Evolutionary conservation across 78 protist species (phyloP).

Genomic region (Dictyostelium purpureum): DNA sequence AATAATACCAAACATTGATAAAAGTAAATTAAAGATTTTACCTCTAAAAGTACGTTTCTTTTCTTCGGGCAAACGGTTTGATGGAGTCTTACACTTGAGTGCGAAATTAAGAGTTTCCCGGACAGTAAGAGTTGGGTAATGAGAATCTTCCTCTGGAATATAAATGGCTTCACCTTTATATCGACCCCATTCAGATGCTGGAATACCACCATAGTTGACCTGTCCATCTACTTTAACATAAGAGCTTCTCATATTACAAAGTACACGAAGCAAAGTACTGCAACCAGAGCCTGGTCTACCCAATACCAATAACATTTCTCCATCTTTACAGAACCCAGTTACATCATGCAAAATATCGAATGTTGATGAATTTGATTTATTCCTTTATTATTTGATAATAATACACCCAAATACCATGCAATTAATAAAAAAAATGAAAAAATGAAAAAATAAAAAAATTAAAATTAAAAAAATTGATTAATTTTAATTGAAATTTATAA

Average conservation of each 20-base stretch:
- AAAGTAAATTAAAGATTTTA: constrained; percentile 19
- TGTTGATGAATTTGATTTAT: not conserved
- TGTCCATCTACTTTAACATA: constrained; percentile 39
- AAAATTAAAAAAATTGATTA: not conserved
- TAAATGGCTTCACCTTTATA: constrained; percentile 78
- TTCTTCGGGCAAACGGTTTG: constrained; percentile 23
- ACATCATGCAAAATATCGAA: constrained; percentile 74
- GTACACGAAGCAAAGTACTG: constrained; percentile 48
- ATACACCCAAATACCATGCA: constrained; percentile 13
- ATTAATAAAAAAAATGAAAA: not conserved
- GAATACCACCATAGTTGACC: constrained; percentile 76
- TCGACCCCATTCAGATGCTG: constrained; percentile 16
- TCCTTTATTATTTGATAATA: no score
- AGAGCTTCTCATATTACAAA: constrained; percentile 42
- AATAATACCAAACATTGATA: constrained; percentile 57
- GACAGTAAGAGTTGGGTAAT: constrained; percentile 70
- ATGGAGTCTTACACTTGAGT: constrained; percentile 64
- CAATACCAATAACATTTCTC: constrained; percentile 66
- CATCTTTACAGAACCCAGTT: constrained; percentile 44
- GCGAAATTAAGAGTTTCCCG: constrained; percentile 78
- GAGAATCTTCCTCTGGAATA: constrained; percentile 74
- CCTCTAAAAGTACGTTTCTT: constrained; percentile 43
- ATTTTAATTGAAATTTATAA: not conserved
- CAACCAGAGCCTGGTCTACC: constrained; percentile 82
- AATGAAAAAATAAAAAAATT: constrained; percentile 2